Conservation (phyloP, 176 grass and related monocot species). For the Juncus inflexus region DNA sequence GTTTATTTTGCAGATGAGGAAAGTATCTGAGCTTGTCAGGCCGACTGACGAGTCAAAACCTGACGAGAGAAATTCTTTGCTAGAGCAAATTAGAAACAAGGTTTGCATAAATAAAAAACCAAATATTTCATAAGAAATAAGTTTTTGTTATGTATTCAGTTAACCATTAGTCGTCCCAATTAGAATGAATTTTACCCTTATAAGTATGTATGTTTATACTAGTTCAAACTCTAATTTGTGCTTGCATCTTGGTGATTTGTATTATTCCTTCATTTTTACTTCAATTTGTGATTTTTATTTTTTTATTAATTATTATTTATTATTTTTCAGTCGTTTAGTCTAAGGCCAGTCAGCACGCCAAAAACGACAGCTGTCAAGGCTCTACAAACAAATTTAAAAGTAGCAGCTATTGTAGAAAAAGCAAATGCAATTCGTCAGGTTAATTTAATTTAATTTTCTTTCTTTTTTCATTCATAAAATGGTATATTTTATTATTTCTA, state of each 20-base stretch:
- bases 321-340: constrained; percentile 64
- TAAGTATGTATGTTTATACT: not conserved
- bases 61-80: constrained; percentile 66
- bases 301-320: constrained; percentile 1
- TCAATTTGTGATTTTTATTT: not conserved
- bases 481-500: not conserved
- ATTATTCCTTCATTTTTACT: constrained; percentile 3
- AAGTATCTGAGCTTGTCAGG: constrained; percentile 59
- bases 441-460: constrained; percentile 4
- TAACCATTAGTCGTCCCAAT: constrained; percentile 1
- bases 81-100: constrained; percentile 98
- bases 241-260: not conserved
- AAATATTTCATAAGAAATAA: not conserved
- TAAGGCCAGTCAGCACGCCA: constrained; percentile 54
- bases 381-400: constrained; percentile 72
- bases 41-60: constrained; percentile 38
- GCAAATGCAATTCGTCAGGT: constrained; percentile 96
- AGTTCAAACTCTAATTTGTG: not conserved
- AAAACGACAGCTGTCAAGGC: constrained; percentile 38
- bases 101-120: constrained; percentile 30
- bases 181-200: not conserved
- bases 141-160: no score
- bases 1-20: constrained; percentile 70
- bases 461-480: not conserved
- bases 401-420: constrained; percentile 92